These are phyloP conservation scores for Fusarium gaditjirri DNA, from an alignment of 2,329 filamentous ascomycete species.

Conservation along the genomic window DNA sequence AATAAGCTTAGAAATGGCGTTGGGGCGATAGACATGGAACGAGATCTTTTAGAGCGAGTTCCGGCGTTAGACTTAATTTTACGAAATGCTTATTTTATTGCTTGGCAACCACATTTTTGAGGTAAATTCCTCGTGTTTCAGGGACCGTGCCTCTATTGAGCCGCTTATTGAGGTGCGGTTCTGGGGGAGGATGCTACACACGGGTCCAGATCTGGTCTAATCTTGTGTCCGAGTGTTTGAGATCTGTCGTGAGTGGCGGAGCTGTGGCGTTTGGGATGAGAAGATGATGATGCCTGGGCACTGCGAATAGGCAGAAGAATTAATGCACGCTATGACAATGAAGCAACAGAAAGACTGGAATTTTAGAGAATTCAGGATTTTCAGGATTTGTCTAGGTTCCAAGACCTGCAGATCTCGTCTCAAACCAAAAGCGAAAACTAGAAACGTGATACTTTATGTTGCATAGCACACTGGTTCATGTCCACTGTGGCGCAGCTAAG, in stretches of 20 bases:
- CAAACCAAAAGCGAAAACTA: not conserved
- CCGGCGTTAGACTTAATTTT: not conserved
- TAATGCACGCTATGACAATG: not conserved
- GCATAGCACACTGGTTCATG: conserved; percentile 15
- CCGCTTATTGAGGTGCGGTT: conserved; percentile 26
- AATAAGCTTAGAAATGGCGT: conserved; percentile 13
- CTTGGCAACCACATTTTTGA: not conserved
- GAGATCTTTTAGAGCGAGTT: conserved; percentile 17
- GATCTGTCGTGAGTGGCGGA: conserved; percentile 17
- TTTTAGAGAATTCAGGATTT: not conserved
- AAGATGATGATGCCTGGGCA: not conserved
- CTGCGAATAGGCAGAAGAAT: not conserved
- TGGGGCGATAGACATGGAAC: conserved; percentile 10
- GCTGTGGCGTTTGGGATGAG: conserved; percentile 7
- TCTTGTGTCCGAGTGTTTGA: conserved; percentile 1
- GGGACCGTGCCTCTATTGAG: conserved; percentile 25
- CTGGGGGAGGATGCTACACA: conserved; percentile 6
- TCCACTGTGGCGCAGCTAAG: conserved; percentile 24
- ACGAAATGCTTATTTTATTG: not conserved
- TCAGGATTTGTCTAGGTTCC: not conserved
- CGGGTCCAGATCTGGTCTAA: conserved; percentile 19
- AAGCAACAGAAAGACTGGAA: not conserved
- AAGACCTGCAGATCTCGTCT: conserved; percentile 1
- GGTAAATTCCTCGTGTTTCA: conserved; percentile 5
- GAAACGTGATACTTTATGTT: conserved; percentile 10